Conservation (phyloP, 2,329 filamentous ascomycete species). For the Colletotrichum sp. region DNA sequence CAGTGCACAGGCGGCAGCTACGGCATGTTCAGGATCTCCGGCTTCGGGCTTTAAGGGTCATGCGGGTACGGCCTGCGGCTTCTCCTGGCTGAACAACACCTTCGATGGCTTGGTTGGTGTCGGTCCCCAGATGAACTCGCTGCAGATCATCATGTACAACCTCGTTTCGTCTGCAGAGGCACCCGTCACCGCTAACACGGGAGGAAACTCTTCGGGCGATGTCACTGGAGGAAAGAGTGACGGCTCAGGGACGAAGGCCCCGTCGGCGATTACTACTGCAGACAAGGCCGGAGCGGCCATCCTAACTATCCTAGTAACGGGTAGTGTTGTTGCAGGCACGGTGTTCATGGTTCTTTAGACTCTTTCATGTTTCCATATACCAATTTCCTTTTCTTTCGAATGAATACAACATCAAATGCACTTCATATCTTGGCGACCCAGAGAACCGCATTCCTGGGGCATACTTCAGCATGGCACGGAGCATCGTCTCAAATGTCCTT, state of each 20-base stretch:
- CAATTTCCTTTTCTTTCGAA: background rate
- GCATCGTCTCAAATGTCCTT: background rate
- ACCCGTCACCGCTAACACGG: slow-evolving; percentile 51
- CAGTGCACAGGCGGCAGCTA: slow-evolving; percentile 64
- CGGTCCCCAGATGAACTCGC: slow-evolving; percentile 63
- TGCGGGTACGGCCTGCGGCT: slow-evolving; percentile 60
- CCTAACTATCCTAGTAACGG: slow-evolving; percentile 61
- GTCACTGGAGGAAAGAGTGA: slow-evolving; percentile 22
- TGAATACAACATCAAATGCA: background rate
- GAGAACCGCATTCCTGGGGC: background rate
- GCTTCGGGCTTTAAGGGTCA: slow-evolving; percentile 53
- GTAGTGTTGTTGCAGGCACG: slow-evolving; percentile 39
- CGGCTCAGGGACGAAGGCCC: background rate
- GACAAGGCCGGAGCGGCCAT: slow-evolving; percentile 75
- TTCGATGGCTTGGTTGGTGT: slow-evolving; percentile 55
- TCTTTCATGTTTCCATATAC: background rate
- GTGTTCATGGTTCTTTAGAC: background rate
- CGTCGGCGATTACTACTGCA: slow-evolving; percentile 48
- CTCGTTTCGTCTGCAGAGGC: slow-evolving; percentile 43
- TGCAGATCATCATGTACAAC: slow-evolving; percentile 55
- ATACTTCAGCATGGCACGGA: background rate
- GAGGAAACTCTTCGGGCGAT: slow-evolving; percentile 56
- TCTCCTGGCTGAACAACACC: slow-evolving; percentile 60
- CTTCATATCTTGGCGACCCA: background rate
- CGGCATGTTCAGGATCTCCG: slow-evolving; percentile 64